These are phyloP conservation scores for Nakazawaea ishiwadae DNA, from an alignment of 805 yeast species.

Conservation along the genomic window DNA sequence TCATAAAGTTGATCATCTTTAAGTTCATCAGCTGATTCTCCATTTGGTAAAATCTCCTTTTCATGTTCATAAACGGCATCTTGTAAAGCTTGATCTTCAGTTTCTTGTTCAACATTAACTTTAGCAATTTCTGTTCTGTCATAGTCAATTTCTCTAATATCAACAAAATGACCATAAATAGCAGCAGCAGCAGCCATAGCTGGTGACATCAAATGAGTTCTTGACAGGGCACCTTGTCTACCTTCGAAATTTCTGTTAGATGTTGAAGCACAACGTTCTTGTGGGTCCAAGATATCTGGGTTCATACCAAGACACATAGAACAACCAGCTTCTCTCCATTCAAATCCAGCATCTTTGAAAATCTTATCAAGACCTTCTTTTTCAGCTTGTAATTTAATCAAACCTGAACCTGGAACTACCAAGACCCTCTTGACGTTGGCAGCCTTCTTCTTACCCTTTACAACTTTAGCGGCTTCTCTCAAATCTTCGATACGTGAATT, in stretches of 20 bases:
- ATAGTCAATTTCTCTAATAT: conserved; percentile 78
- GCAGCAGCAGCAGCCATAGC: conserved; percentile 99
- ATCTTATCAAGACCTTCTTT: conserved; percentile 90
- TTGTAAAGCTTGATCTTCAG: conserved; percentile 55
- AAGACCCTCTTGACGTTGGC: conserved; percentile 73
- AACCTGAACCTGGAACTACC: conserved; percentile 97
- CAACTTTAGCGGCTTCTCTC: conserved; percentile 92
- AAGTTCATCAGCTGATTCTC: conserved; percentile 43
- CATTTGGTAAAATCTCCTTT: conserved; percentile 53
- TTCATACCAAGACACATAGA: conserved; percentile 99
- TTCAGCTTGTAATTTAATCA: conserved; percentile 92
- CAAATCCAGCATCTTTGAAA: conserved; percentile 89
- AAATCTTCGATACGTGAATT: conserved; percentile 97
- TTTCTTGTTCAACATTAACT: conserved; percentile 38
- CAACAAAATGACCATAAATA: conserved; percentile 83
- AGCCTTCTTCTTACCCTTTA: conserved; percentile 85
- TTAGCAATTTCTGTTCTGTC: conserved; percentile 55
- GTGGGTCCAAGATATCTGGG: conserved; percentile 92
- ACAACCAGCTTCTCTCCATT: conserved; percentile 99
- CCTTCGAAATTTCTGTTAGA: conserved; percentile 99
- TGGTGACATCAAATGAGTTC: conserved; percentile 98
- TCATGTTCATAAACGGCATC: conserved; percentile 70
- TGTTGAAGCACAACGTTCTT: conserved; percentile 98
- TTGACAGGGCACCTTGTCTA: conserved; percentile 93
- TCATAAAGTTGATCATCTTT: conserved; percentile 55